Percentiles rank a stretch among this genome's conserved stretches.
phyloP scores from a whole-genome alignment of 257 asterid genomes.

The Nicotiana benthamiana region DNA sequence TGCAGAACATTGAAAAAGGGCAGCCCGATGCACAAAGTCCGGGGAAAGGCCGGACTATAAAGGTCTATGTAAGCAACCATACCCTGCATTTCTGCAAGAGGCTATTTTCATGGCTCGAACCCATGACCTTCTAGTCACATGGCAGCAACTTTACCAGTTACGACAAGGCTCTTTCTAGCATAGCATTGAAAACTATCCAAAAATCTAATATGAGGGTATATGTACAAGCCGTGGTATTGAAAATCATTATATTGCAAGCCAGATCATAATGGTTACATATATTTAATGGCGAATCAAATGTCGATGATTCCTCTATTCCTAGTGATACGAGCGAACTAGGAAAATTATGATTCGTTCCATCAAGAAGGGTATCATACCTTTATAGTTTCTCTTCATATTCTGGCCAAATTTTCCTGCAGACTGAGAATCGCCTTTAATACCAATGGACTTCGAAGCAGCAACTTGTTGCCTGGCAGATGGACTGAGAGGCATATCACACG shows the following conservation, averaged over 20 bases:
- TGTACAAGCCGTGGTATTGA: neutral
- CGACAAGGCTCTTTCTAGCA: neutral
- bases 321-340: neutral
- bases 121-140: too few relatives aligned
- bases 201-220: neutral
- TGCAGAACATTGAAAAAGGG: neutral
- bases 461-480: constrained; percentile 6
- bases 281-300: neutral
- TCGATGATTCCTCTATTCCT: neutral
- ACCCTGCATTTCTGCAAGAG: too few relatives aligned
- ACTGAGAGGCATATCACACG: neutral
- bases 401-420: neutral
- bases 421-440: neutral
- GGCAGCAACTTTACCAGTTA: too few relatives aligned
- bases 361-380: neutral
- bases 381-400: neutral
- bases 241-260: neutral
- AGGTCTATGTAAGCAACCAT: too few relatives aligned
- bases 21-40: too few relatives aligned
- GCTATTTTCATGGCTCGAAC: too few relatives aligned
- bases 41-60: too few relatives aligned
- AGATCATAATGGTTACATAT: neutral
- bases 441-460: neutral
- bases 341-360: neutral
- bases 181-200: neutral